A percentile compares a stretch with the other conserved stretches of the same genome.
phyloP scores from a whole-genome alignment of 495 filamentous ascomycete genomes.

The Pseudotulostoma volvatum region DNA sequence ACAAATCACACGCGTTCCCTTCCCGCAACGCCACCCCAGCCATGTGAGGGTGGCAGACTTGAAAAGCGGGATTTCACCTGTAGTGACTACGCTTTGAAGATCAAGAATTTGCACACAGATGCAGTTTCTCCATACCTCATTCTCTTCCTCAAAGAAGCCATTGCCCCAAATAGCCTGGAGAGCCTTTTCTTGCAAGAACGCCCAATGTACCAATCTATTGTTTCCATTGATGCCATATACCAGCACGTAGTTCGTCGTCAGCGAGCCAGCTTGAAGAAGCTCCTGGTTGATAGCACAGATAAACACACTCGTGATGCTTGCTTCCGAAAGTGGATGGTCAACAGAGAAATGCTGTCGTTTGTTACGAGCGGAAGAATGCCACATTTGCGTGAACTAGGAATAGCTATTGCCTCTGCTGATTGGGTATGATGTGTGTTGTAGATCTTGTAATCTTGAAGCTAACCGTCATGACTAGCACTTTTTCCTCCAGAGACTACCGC shows the following conservation, averaged over 20 bases:
- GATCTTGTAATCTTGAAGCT: conserved; percentile 3
- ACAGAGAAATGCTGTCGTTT: conserved; percentile 55
- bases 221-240: conserved; percentile 62
- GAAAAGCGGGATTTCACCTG: conserved; percentile 1
- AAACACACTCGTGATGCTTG: conserved; percentile 17
- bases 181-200: conserved; percentile 72
- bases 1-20: conserved; percentile 7
- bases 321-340: conserved; percentile 52
- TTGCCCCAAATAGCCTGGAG: conserved; percentile 75
- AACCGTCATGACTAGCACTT: conserved; percentile 45
- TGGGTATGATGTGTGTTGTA: conserved; percentile 46
- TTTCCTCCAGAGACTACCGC: conserved; percentile 69
- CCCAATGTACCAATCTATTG: conserved; percentile 34
- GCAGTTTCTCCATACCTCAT: conserved; percentile 62
- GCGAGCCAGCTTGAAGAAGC: conserved; percentile 51
- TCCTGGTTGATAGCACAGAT: conserved; percentile 62
- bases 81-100: conserved; percentile 50
- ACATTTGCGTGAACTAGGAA: conserved; percentile 56
- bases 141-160: conserved; percentile 65
- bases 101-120: conserved; percentile 76
- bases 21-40: conserved; percentile 4
- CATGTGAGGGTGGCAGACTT: conserved; percentile 1
- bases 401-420: conserved; percentile 64
- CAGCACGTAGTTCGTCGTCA: conserved; percentile 58
- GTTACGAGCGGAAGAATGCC: conserved; percentile 73